Base-by-base conservation (phyloP, 2,329 filamentous ascomycete species). In the Pyricularia sp. region DNA sequence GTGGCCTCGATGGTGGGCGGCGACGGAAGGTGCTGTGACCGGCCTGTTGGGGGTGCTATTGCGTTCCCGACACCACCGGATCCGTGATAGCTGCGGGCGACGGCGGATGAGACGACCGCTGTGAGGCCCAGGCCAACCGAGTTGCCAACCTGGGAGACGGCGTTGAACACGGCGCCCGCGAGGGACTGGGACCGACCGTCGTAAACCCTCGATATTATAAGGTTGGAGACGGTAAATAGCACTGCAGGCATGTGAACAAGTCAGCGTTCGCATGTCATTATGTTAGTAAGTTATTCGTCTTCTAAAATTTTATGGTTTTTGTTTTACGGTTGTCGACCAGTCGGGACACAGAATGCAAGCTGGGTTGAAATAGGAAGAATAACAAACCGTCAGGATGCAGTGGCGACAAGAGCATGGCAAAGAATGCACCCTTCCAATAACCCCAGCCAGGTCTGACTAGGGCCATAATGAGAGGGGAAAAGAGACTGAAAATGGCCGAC, bases 331-430 rank as follows among this genome's bases (percentile, higher is more conserved):
- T 58, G 9, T 58, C 7, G 23, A 5, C 20, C 17, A 58, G 14
- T 23, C 23, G 7, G 20, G 50, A 7, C 31, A 33, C 2, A 36
- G 33, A 36, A 36, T 3, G 33, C 12, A 36, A 12, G 6, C 33
- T 36, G 10, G 3, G 25, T 30, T 20, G 3, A 30, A 6, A 20
- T 17, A 26, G n/a, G 5, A 26, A 61, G 11, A 26, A 5, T 5
- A 20, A 65, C 64, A 11, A 23, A 65, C 64, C 64, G 12, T 65
- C 64, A 3, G 64, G 64, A 23, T 65, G 64, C 20, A 65, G 64
- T 9, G 64, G 64, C 9, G 64, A 65, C 64, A 65, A 23, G 20
- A 65, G n/a, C 64, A 65, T 65, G 20, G 64, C 64, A 28, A 65
- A 28, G 10, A 65, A 36, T 28, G 64, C 64, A 23, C 64, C 64